Evolutionary conservation across 2,329 filamentous ascomycete species (phyloP), one percentile per base, ranked within the genome.

Genomic region (Aspergillus arachidicola): DNA sequence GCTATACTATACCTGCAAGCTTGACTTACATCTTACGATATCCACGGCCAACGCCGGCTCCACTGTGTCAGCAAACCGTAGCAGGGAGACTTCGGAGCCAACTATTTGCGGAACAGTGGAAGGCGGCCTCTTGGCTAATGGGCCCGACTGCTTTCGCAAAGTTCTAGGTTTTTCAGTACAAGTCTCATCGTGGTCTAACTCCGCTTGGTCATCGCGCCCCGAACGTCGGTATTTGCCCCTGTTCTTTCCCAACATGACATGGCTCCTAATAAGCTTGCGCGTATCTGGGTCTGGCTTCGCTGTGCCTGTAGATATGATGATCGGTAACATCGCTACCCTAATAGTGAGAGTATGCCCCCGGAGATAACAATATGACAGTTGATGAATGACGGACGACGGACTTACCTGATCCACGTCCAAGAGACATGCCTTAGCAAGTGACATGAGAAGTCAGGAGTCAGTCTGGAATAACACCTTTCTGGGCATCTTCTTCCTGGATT

Each of bases 181-280:
- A 16, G 57, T 28, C n/a, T 36, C 32, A 5, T 34, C 19, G 16
- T 21, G 28, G 5, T 34, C 51, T 10, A 53, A 16, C 3, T n/a
- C 51, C 19, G 19, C 32, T 36, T 10, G 30, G 2, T 54, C 19
- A 6, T 36, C 19, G 21, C 30, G 6, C 28, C 4, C 19, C 6
- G 30, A 21, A 11, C 30, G 51, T 23, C 67, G 65, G 23, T 58
- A 46, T 57, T 71, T 78, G 11, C 75, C 76, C 36, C 69, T 69
- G 59, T 81, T 81, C 65, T 79, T 81, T 6, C 79, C 80, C 19
- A 74, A 71, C 80, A 82, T 82, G 1, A 81, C 79, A 73, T 79
- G 75, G 62, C 75, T 78, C 54, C 78, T 73, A 66, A 80, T 80
- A 45, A 78, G 62, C 66, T 76, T 78, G 54, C 76, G 74, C 30